These are phyloP conservation scores for Claviceps sorghi DNA, from an alignment of 2,329 filamentous ascomycete species.

Conservation along the genomic window DNA sequence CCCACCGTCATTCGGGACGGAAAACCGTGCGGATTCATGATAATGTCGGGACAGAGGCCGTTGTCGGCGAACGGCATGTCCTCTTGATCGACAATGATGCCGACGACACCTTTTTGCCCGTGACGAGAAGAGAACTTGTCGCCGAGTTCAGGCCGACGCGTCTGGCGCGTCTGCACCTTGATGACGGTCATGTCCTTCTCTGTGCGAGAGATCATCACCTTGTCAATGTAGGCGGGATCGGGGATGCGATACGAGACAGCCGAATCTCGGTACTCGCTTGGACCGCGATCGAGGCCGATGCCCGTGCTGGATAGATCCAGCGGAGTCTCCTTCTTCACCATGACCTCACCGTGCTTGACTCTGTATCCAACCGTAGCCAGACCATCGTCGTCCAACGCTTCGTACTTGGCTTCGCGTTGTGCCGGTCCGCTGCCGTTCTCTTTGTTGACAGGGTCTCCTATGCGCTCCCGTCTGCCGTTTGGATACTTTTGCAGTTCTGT, in stretches of 20 bases:
- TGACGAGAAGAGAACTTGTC: slow-evolving; percentile 99
- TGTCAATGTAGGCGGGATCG: slow-evolving; percentile 83
- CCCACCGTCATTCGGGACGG: slow-evolving; percentile 98
- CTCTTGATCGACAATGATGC: slow-evolving; percentile 90
- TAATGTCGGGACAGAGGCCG: slow-evolving; percentile 91
- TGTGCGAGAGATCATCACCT: slow-evolving; percentile 83
- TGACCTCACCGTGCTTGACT: slow-evolving; percentile 65
- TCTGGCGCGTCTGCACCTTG: slow-evolving; percentile 95
- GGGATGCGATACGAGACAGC: slow-evolving; percentile 67
- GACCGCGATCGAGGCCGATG: slow-evolving; percentile 51
- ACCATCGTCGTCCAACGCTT: slow-evolving; percentile 69
- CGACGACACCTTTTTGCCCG: slow-evolving; percentile 95
- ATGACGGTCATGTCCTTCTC: slow-evolving; percentile 76
- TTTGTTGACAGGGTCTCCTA: slow-evolving; percentile 41
- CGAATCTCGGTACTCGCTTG: slow-evolving; percentile 51
- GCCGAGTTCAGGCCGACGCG: slow-evolving; percentile 81
- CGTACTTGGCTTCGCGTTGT: slow-evolving; percentile 51
- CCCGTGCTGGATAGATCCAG: slow-evolving; percentile 61
- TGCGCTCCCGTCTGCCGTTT: slow-evolving; percentile 58
- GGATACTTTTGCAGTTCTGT: slow-evolving; percentile 78
- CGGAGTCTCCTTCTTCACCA: slow-evolving; percentile 81
- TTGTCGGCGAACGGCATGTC: slow-evolving; percentile 92
- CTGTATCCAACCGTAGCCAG: slow-evolving; percentile 74
- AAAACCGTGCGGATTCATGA: slow-evolving; percentile 99
- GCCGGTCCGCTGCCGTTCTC: slow-evolving; percentile 47